These are phyloP conservation scores for Xylariales sp. DNA, from an alignment of 2,329 filamentous ascomycete genomes.

Conservation along the genomic window DNA sequence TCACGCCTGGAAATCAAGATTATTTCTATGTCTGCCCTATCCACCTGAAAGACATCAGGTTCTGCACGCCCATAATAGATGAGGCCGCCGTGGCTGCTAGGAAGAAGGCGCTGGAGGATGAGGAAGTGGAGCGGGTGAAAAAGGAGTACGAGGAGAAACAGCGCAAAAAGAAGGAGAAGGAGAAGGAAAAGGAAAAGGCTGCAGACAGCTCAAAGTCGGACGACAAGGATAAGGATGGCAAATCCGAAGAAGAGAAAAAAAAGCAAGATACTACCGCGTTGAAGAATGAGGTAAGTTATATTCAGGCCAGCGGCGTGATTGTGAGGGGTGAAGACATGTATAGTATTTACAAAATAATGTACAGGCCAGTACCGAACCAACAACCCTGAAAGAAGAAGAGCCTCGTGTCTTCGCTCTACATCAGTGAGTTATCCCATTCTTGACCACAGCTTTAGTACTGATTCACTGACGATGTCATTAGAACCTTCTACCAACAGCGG, in stretches of 20 bases:
- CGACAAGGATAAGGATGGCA: slow-evolving; percentile 39
- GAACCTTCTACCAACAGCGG: slow-evolving; percentile 82
- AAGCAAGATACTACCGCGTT: slow-evolving; percentile 23
- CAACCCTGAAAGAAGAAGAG: slow-evolving; percentile 53
- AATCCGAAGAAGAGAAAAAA: slow-evolving; percentile 27
- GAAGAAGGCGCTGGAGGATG: slow-evolving; percentile 56
- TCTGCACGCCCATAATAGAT: slow-evolving; percentile 72
- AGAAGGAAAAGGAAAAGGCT: slow-evolving; percentile 52
- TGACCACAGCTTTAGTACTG: neutral
- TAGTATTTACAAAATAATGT: too few species aligned
- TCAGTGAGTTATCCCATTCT: slow-evolving; percentile 47
- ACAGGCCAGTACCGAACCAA: slow-evolving; percentile 6
- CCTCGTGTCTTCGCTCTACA: slow-evolving; percentile 81
- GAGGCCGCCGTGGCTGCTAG: slow-evolving; percentile 60
- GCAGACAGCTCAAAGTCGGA: slow-evolving; percentile 43
- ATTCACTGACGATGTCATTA: slow-evolving; percentile 32
- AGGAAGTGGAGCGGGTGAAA: slow-evolving; percentile 62
- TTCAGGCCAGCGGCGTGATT: too few species aligned
- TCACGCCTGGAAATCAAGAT: slow-evolving; percentile 79
- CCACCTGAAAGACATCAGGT: slow-evolving; percentile 79
- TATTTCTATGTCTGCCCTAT: slow-evolving; percentile 87
- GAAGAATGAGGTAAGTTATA: slow-evolving; percentile 24
- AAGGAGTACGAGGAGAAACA: slow-evolving; percentile 76
- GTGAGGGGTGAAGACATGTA: too few species aligned
- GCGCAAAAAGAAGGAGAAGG: slow-evolving; percentile 64